Evolutionary conservation across 2,329 filamentous ascomycete genomes (phyloP).

Genomic region (Achaetomium macrosporum): DNA sequence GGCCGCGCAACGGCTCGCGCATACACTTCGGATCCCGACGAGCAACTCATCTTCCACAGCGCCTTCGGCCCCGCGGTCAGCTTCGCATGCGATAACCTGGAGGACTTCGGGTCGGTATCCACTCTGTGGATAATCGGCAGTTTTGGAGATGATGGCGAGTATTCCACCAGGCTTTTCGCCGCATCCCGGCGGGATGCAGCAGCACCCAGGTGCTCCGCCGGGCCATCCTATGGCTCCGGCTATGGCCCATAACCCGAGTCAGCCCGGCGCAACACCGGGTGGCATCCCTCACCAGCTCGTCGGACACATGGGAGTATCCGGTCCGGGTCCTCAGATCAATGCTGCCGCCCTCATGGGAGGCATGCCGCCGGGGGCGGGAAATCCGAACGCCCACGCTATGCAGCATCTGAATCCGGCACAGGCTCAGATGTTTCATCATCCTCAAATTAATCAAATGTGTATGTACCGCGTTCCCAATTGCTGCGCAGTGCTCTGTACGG

Average conservation of each 20-base stretch:
- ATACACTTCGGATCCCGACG: background rate
- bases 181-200: constrained; percentile 64
- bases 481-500: too few relatives aligned
- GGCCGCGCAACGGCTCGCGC: constrained; percentile 8
- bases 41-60: background rate
- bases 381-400: constrained; percentile 62
- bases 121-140: constrained; percentile 52
- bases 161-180: constrained; percentile 59
- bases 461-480: constrained; percentile 26
- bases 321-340: constrained; percentile 65
- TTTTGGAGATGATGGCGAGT: constrained; percentile 61
- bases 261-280: constrained; percentile 60
- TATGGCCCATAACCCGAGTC: constrained; percentile 63
- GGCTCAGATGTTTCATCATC: constrained; percentile 53
- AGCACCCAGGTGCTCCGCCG: constrained; percentile 61
- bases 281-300: constrained; percentile 62
- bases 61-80: constrained; percentile 5
- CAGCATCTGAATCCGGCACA: constrained; percentile 63
- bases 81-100: constrained; percentile 43
- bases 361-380: constrained; percentile 63
- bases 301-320: constrained; percentile 66
- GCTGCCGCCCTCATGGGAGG: constrained; percentile 68
- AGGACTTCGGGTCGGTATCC: constrained; percentile 49
- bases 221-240: constrained; percentile 59
- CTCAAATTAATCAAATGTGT: constrained; percentile 39